A percentile compares a stretch with the other conserved stretches of the same genome.
These are phyloP conservation scores for Colletotrichum noveboracense DNA, from an alignment of 2,329 filamentous ascomycete species.

Conservation along the genomic window DNA sequence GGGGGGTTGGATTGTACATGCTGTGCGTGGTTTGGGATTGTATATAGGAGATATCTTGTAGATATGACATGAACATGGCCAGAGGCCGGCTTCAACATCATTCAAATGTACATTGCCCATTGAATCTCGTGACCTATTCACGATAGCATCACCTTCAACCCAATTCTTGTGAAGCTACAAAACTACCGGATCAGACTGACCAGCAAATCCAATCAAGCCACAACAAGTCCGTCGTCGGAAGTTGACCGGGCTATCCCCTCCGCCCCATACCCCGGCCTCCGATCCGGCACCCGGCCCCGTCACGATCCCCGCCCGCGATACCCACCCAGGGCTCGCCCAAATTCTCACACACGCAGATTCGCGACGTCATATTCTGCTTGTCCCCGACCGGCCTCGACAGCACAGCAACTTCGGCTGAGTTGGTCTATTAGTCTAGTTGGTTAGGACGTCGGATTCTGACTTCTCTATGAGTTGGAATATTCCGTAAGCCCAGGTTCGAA, in stretches of 20 bases:
- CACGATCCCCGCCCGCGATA: neutral
- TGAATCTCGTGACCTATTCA: neutral
- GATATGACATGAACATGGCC: neutral
- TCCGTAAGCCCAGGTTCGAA: slow-evolving; percentile 22
- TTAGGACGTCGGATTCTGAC: slow-evolving; percentile 23
- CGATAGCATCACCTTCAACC: neutral
- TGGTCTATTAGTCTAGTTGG: slow-evolving; percentile 23
- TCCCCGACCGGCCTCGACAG: rapidly evolving
- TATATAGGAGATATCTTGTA: neutral
- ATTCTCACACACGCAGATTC: neutral
- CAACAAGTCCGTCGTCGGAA: neutral
- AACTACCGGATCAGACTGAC: too few species aligned
- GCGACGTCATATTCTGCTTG: neutral
- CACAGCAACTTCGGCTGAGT: neutral
- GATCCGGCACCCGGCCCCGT: neutral
- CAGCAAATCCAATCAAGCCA: neutral
- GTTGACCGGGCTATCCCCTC: neutral
- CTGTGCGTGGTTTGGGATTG: neutral
- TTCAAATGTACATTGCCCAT: too few species aligned
- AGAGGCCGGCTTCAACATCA: neutral
- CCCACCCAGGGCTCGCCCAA: slow-evolving; percentile 1
- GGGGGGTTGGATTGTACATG: neutral
- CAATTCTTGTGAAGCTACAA: neutral
- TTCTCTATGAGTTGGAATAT: too few species aligned
- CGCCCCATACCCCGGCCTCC: neutral